phyloP scores from a whole-genome alignment of 768 basidiomycete species.

The Pulveroboletus sp. region DNA sequence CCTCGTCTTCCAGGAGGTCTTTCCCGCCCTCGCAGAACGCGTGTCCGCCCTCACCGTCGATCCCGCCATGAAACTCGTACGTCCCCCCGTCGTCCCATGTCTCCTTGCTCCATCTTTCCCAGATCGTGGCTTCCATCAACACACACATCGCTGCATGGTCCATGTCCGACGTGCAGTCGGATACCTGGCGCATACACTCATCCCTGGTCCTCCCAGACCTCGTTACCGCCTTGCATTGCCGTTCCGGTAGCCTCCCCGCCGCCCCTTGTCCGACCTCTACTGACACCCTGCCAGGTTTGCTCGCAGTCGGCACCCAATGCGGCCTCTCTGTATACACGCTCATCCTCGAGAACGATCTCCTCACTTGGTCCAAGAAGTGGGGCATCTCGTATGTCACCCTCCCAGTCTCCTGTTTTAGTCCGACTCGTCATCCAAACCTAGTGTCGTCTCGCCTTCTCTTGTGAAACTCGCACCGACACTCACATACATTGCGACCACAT shows the following conservation, averaged over 20 bases:
- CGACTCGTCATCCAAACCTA: slow-evolving; percentile 25
- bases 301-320: slow-evolving; percentile 61
- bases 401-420: not conserved
- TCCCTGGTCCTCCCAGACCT: slow-evolving; percentile 60
- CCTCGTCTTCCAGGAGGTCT: slow-evolving; percentile 78
- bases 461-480: slow-evolving; percentile 72
- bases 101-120: slow-evolving; percentile 10
- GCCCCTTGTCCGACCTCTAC: slow-evolving; percentile 4
- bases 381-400: slow-evolving; percentile 45
- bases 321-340: slow-evolving; percentile 72
- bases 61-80: slow-evolving; percentile 74
- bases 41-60: slow-evolving; percentile 70
- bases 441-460: slow-evolving; percentile 47
- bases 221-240: slow-evolving; percentile 66
- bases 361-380: slow-evolving; percentile 84
- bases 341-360: slow-evolving; percentile 76
- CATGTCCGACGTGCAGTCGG: slow-evolving; percentile 59
- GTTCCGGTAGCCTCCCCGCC: slow-evolving; percentile 53
- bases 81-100: slow-evolving; percentile 27
- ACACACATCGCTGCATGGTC: slow-evolving; percentile 73
- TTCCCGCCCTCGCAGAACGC: slow-evolving; percentile 51
- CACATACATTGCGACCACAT: slow-evolving; percentile 65
- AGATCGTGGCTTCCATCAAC: slow-evolving; percentile 74
- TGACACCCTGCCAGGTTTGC: slow-evolving; percentile 52
- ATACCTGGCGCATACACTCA: slow-evolving; percentile 78